phyloP scores from a whole-genome alignment of 768 basidiomycete species.

The Calocera cornea region DNA sequence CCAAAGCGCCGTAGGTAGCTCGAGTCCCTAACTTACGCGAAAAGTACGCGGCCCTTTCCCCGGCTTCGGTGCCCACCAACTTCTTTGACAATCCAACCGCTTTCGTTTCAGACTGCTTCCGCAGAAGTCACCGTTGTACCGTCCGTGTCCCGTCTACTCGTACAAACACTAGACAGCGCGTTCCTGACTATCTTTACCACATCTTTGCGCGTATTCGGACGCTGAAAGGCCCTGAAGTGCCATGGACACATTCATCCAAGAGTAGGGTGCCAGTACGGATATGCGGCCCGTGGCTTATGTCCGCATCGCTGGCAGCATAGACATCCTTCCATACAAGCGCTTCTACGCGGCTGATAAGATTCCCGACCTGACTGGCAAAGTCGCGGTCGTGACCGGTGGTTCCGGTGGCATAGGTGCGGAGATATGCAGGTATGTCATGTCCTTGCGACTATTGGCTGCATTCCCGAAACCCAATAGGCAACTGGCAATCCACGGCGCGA shows the following conservation, averaged over 20 bases:
- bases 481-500: background rate
- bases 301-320: background rate
- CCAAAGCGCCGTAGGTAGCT: too few relatives aligned
- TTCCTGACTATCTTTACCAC: too few relatives aligned
- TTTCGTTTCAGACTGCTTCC: too few relatives aligned
- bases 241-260: background rate
- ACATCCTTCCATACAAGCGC: background rate
- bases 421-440: background rate
- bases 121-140: too few relatives aligned
- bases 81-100: too few relatives aligned
- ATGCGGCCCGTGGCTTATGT: too few relatives aligned
- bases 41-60: too few relatives aligned
- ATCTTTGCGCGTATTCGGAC: too few relatives aligned
- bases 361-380: constrained; percentile 16
- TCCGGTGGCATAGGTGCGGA: constrained; percentile 15
- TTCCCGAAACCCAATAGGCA: background rate
- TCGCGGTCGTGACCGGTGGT: constrained; percentile 17
- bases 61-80: too few relatives aligned
- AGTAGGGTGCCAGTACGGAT: background rate
- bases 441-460: background rate
- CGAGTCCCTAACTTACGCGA: too few relatives aligned
- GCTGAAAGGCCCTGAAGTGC: background rate
- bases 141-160: too few relatives aligned
- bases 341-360: constrained; percentile 9
- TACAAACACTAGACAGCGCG: too few relatives aligned